Base-by-base conservation (phyloP, 345 rosid genomes). In the Populus nigra region DNA sequence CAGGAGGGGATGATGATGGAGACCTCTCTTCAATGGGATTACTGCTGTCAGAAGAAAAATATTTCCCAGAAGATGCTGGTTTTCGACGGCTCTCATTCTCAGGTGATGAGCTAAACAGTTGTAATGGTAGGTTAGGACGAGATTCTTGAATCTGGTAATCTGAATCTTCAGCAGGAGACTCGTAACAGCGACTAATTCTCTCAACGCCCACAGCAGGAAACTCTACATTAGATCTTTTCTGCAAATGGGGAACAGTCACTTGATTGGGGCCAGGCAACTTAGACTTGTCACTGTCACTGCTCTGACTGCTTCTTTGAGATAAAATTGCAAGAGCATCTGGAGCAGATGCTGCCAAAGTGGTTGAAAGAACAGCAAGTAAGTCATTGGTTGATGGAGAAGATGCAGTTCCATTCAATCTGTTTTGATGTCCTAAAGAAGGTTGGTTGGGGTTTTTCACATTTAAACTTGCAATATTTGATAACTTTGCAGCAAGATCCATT, bases 21-120 rank as follows among this genome's bases (percentile, higher is more conserved):
- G 98, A 94, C 68, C 83, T 81, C 61, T 89, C 97, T 80, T 88
- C 96, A 1, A 82, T 85, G 74, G 93, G 97, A 79, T 92, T 90
- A 82, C 97, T 92, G 85, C 98, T 90, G 80, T 87, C 97, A 39
- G 98, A 94, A 73, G 98, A 94, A 84, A 89, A 94, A 81, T 94
- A 92, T 82, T 88, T 92, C 84, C 90, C 82, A 53, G 96, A 87
- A 65, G 96, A 85, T 63, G 91, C 84, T 77, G 88, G 83, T 15
- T 85, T 91, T 10, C 91, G 96, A 9, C 88, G 97, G 80, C 96
- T 87, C 79, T 85, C 87, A 75, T 81, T 82, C 81, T 91, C 96
- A 0, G 92, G 92, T 3, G 93, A 92, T 9, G 96, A 92, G 81
- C 89, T 86, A 83, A 94, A 94, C 53, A 94, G 83, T 74, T 92